phyloP scores from a whole-genome alignment of 1,284 basidiomycete genomes.

The Phylloporus sp. region DNA sequence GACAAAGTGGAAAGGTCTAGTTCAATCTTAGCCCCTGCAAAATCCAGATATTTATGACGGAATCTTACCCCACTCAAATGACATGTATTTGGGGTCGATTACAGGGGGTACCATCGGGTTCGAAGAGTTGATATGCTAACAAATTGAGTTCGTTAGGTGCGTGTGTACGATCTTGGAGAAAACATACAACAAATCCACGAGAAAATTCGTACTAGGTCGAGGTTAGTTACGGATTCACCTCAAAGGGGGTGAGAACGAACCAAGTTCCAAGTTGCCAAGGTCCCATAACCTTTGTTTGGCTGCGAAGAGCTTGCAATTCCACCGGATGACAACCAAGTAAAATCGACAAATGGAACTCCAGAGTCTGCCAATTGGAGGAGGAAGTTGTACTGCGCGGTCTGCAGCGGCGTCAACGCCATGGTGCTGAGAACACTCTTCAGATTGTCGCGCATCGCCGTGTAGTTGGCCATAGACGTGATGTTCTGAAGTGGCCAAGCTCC shows the following conservation, averaged over 20 bases:
- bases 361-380: background rate
- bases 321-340: background rate
- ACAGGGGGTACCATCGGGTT: constrained; percentile 3
- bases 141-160: background rate
- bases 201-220: background rate
- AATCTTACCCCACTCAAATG: constrained; percentile 3
- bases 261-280: background rate
- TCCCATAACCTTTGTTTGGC: background rate
- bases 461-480: background rate
- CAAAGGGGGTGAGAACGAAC: background rate
- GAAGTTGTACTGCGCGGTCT: background rate
- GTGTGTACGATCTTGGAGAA: background rate
- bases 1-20: no score
- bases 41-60: background rate
- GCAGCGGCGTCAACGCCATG: background rate
- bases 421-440: background rate
- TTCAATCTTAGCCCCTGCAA: background rate
- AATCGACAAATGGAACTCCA: background rate
- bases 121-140: background rate
- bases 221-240: background rate
- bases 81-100: constrained; percentile 7
- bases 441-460: background rate
- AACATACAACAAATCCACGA: background rate
- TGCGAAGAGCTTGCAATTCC: background rate
- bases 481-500: background rate